phyloP scores from a whole-genome alignment of 208 protist species.

The Leishmania aethiopica region DNA sequence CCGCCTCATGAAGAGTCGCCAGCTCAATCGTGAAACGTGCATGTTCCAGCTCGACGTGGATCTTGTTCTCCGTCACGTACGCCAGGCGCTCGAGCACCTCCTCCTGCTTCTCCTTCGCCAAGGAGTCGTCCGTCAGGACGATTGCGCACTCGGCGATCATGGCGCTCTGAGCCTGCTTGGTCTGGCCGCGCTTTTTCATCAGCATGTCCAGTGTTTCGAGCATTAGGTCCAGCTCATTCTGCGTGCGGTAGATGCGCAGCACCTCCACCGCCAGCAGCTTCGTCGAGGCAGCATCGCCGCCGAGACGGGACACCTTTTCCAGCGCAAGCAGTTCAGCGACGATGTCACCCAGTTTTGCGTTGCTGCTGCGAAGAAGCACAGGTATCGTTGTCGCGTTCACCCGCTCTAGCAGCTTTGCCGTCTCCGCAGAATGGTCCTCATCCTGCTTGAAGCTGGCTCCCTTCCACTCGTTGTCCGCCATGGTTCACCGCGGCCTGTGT shows the following conservation, averaged over 20 bases:
- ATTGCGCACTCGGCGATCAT: slow-evolving; percentile 91
- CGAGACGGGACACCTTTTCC: slow-evolving; percentile 92
- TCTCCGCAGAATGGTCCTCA: slow-evolving; percentile 80
- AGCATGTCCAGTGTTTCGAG: slow-evolving; percentile 87
- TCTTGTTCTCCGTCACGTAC: slow-evolving; percentile 94
- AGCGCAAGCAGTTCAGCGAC: slow-evolving; percentile 86
- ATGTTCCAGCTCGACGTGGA: slow-evolving; percentile 96
- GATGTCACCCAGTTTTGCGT: slow-evolving; percentile 65
- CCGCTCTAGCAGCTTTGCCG: slow-evolving; percentile 61
- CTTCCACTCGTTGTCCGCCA: slow-evolving; percentile 84
- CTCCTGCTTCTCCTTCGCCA: slow-evolving; percentile 53
- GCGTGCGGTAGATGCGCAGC: slow-evolving; percentile 87
- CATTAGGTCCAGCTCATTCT: slow-evolving; percentile 79
- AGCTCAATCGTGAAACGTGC: slow-evolving; percentile 94
- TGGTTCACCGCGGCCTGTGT: slow-evolving; percentile 21
- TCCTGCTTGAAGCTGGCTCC: slow-evolving; percentile 89
- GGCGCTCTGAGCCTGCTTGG: slow-evolving; percentile 90
- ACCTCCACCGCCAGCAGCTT: slow-evolving; percentile 87
- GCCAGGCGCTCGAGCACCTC: slow-evolving; percentile 92
- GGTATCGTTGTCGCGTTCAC: slow-evolving; percentile 80
- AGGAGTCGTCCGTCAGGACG: slow-evolving; percentile 60
- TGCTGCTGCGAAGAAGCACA: slow-evolving; percentile 68
- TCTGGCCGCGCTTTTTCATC: slow-evolving; percentile 95
- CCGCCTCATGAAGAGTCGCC: slow-evolving; percentile 88
- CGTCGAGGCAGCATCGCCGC: slow-evolving; percentile 72